Evolutionary conservation across 148 eudicot species (phyloP).

Genomic region (Linanthus parryae): DNA sequence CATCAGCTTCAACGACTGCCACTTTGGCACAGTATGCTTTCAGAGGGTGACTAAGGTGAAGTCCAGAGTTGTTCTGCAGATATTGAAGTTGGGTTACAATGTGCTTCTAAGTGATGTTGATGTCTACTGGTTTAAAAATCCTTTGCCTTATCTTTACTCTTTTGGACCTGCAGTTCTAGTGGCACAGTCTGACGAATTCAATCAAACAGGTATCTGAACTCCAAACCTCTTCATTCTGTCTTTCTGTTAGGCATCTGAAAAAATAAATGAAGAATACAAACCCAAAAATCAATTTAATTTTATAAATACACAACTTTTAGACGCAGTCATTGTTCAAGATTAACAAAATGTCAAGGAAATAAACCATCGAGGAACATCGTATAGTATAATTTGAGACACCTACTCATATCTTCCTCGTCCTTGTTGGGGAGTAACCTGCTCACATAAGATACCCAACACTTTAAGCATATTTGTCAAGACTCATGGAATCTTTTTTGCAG

Average conservation of each 20-base stretch:
- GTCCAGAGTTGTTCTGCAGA: conserved; percentile 78
- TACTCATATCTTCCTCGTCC: too few species aligned
- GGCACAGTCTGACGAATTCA: conserved; percentile 91
- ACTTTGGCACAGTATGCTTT: conserved; percentile 89
- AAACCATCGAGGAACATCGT: too few species aligned
- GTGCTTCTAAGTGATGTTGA: conserved; percentile 91
- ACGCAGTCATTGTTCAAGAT: too few species aligned
- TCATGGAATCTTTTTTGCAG: conserved; percentile 32
- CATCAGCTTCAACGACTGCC: conserved; percentile 86
- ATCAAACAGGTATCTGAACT: conserved; percentile 43
- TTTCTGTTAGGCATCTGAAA: too few species aligned
- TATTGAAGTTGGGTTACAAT: conserved; percentile 73
- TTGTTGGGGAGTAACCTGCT: too few species aligned
- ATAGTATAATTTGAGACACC: too few species aligned
- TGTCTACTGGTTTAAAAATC: conserved; percentile 93
- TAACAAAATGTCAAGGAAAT: too few species aligned
- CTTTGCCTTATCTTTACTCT: conserved; percentile 58
- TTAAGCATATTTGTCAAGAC: too few species aligned
- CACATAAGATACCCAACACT: too few species aligned
- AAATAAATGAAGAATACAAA: too few species aligned
- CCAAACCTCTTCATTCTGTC: neutral
- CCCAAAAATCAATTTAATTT: too few species aligned
- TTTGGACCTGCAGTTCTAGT: conserved; percentile 71
- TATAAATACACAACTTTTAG: too few species aligned
- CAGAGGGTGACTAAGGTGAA: conserved; percentile 88